phyloP scores from a whole-genome alignment of 495 filamentous ascomycete species.

The Aspergillus olivimuriae region DNA sequence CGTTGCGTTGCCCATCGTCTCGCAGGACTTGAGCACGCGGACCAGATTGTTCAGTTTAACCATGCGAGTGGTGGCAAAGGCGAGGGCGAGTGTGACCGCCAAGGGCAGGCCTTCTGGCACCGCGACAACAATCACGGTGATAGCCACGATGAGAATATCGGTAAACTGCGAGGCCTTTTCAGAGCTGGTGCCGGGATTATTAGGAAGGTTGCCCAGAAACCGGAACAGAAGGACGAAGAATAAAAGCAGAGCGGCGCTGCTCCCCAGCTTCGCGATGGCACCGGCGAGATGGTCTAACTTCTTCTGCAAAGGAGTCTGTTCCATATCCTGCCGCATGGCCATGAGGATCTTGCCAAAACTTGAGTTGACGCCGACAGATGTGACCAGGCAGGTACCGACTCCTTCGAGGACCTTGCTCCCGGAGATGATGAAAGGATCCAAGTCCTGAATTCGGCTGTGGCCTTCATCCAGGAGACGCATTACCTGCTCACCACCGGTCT shows the following conservation, averaged over 20 bases:
- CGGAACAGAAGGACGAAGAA: conserved; percentile 77
- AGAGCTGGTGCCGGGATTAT: conserved; percentile 42
- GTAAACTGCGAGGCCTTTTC: conserved; percentile 58
- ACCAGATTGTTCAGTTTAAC: conserved; percentile 54
- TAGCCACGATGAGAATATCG: conserved; percentile 52
- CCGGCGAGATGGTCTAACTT: conserved; percentile 76
- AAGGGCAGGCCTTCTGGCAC: conserved; percentile 62
- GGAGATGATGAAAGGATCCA: conserved; percentile 64
- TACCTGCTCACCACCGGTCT: conserved; percentile 59
- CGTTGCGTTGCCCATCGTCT: conserved; percentile 81
- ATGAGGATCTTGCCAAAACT: conserved; percentile 82
- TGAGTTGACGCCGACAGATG: conserved; percentile 72
- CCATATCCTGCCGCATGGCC: conserved; percentile 71
- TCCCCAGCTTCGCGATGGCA: conserved; percentile 77
- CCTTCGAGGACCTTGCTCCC: conserved; percentile 81
- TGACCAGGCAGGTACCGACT: conserved; percentile 70
- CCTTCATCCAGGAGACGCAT: conserved; percentile 46
- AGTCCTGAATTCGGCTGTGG: conserved; percentile 9
- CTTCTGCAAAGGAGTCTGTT: conserved; percentile 75
- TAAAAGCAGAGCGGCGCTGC: conserved; percentile 65
- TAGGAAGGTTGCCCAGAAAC: conserved; percentile 56
- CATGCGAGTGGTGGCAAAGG: conserved; percentile 55
- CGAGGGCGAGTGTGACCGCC: conserved; percentile 49
- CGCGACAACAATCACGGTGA: conserved; percentile 58
- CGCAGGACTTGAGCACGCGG: conserved; percentile 59